Evolutionary conservation across 2,329 filamentous ascomycete genomes (phyloP).

Genomic region (Diaporthe vexans): DNA sequence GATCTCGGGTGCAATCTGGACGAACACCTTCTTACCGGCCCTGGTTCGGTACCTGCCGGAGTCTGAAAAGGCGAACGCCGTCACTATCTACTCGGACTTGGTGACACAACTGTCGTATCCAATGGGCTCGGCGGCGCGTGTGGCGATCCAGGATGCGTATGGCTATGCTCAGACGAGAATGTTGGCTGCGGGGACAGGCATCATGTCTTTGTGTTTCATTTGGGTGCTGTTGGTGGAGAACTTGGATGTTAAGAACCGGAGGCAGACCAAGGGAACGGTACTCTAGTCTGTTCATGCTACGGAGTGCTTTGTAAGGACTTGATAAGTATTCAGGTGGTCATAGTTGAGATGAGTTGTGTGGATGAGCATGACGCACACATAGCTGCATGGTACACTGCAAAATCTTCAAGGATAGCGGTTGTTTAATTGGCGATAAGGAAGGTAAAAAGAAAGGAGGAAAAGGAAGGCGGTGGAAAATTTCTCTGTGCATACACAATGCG

Average conservation of each 20-base stretch:
- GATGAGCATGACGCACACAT: background rate
- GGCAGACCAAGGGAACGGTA: slow-evolving; percentile 65
- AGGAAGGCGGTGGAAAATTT: background rate
- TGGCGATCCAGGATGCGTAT: slow-evolving; percentile 72
- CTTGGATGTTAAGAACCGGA: slow-evolving; percentile 62
- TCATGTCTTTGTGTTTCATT: slow-evolving; percentile 51
- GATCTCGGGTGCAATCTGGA: slow-evolving; percentile 75
- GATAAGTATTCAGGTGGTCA: background rate
- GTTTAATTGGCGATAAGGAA: background rate
- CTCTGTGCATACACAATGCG: background rate
- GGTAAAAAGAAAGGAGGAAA: background rate
- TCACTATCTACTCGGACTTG: slow-evolving; percentile 67
- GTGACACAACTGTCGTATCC: slow-evolving; percentile 64
- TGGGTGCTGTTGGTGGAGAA: slow-evolving; percentile 63
- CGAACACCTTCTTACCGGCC: slow-evolving; percentile 58
- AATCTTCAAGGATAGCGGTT: background rate
- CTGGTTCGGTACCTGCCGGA: slow-evolving; percentile 65
- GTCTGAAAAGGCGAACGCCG: slow-evolving; percentile 52
- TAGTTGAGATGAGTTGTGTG: background rate
- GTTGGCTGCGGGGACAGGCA: slow-evolving; percentile 54
- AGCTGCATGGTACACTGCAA: background rate
- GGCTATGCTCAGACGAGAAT: slow-evolving; percentile 64
- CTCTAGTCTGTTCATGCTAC: slow-evolving; percentile 54
- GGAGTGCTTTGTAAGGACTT: background rate
- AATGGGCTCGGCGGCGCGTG: slow-evolving; percentile 57